Evolutionary conservation across 345 rosid species (phyloP), one percentile per base, ranked within the genome.

Genomic region (Linum tenue): DNA sequence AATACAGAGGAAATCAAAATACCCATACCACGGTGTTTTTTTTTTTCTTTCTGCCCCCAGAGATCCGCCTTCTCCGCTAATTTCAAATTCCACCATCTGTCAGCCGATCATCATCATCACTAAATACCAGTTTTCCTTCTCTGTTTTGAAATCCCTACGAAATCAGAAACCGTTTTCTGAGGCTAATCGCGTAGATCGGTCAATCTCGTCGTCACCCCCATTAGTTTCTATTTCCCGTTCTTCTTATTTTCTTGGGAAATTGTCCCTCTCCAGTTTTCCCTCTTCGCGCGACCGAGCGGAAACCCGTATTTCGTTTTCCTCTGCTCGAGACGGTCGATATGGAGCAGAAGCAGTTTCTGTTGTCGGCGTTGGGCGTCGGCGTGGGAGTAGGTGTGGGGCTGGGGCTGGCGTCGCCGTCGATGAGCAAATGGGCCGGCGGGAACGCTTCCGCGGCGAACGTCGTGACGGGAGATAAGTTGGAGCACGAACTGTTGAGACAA

Each of bases 351-450:
- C 66, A 74, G 41, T 56, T 78, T 63, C 35, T 85, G 66, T 64
- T 82, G 69, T 87, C 88, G 10, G 88, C 90, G 43, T 70, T 83
- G 76, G 64, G 88, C 37, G 86, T 82, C 0, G 94, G 92, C 7
- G 85, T 82, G 0, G 88, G 87, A 6, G 83, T 84, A 1, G 89
- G 92, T 16, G 71, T 81, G 57, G 87, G 92, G 61, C 64, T 83
- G 2, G 79, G 86, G 37, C 63, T 85, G 69, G 88, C 85, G 7
- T 84, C 90, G 10, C 82, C 85, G 64, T 67, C 79, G 39, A 70
- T 75, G 70, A 72, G 74, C 70, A 80, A 73, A 73, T 87, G 86
- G 95, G 55, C 77, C 0, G 83, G 85, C 2, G 76, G 38, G 37
- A 15, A 57, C 56, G 35, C 67, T 5, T 39, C 65, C 3, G 7